Conservation (phyloP, 2,329 filamentous ascomycete species). For the Pseudovirgaria hyperparasitica region DNA sequence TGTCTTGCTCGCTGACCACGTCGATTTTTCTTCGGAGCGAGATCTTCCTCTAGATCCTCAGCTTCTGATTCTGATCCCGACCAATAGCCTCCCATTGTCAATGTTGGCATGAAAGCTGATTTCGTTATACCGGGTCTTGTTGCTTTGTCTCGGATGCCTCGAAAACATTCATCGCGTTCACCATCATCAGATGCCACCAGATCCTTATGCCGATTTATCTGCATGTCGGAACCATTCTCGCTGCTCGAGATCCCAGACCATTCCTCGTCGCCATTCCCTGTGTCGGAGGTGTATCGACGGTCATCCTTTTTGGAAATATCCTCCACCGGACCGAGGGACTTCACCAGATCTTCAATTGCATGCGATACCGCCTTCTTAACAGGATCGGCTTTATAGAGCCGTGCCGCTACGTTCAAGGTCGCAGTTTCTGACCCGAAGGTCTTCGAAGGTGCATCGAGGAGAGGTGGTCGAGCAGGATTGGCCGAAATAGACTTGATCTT, state of each 20-base stretch:
- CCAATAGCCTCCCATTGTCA: slow-evolving; percentile 66
- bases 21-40: slow-evolving; percentile 54
- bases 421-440: slow-evolving; percentile 31
- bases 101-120: slow-evolving; percentile 58
- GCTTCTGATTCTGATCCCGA: slow-evolving; percentile 64
- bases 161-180: too few relatives aligned
- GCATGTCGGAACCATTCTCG: slow-evolving; percentile 9
- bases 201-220: slow-evolving; percentile 6
- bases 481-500: slow-evolving; percentile 46
- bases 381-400: slow-evolving; percentile 47
- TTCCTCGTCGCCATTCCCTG: slow-evolving; percentile 7
- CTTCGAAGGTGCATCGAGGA: slow-evolving; percentile 22
- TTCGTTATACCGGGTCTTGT: slow-evolving; percentile 9
- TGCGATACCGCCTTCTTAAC: slow-evolving; percentile 42
- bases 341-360: slow-evolving; percentile 29
- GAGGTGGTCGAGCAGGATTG: slow-evolving; percentile 33
- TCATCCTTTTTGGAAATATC: slow-evolving; percentile 5
- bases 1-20: slow-evolving; percentile 67
- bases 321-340: slow-evolving; percentile 19
- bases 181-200: too few relatives aligned
- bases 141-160: too few relatives aligned
- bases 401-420: slow-evolving; percentile 44
- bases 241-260: slow-evolving; percentile 4
- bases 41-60: slow-evolving; percentile 42
- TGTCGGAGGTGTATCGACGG: slow-evolving; percentile 5